phyloP scores from a whole-genome alignment of 2,329 filamentous ascomycete genomes.

The Botrytis medusae region DNA sequence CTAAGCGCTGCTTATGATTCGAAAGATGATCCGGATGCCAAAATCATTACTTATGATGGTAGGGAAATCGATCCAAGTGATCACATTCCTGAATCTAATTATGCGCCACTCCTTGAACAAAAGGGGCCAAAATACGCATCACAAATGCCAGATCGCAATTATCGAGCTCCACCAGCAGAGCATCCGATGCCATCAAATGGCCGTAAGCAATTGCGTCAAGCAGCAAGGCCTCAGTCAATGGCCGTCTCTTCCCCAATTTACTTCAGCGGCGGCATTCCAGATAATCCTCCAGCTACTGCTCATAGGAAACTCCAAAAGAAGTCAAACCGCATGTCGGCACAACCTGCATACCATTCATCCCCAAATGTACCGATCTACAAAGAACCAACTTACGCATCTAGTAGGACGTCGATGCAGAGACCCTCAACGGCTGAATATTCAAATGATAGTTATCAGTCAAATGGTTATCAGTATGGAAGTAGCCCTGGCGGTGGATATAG shows the following conservation, averaged over 20 bases:
- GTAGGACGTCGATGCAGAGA: conserved; percentile 31
- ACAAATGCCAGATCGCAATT: conserved; percentile 36
- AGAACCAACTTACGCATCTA: conserved; percentile 27
- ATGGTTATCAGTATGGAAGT: conserved; percentile 35
- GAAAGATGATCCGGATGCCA: conserved; percentile 54
- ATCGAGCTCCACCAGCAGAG: conserved; percentile 51
- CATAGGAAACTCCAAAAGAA: conserved; percentile 68
- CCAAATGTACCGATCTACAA: conserved; percentile 39
- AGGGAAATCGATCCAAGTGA: conserved; percentile 78
- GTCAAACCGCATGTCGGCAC: conserved; percentile 36
- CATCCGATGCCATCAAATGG: conserved; percentile 48
- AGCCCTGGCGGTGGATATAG: conserved; percentile 36
- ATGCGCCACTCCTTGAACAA: conserved; percentile 42
- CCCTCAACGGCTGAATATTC: conserved; percentile 35
- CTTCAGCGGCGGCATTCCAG: conserved; percentile 39
- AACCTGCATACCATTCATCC: conserved; percentile 34
- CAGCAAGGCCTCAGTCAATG: conserved; percentile 52
- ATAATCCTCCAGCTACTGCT: conserved; percentile 43
- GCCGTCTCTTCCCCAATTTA: conserved; percentile 30
- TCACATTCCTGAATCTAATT: conserved; percentile 63
- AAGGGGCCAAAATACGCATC: conserved; percentile 50
- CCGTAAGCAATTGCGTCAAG: conserved; percentile 50
- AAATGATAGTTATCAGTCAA: conserved; percentile 35
- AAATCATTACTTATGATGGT: conserved; percentile 74
- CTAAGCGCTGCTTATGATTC: conserved; percentile 37